Conservation (phyloP, 2,329 filamentous ascomycete species). For the Aspergillus intermedius region DNA sequence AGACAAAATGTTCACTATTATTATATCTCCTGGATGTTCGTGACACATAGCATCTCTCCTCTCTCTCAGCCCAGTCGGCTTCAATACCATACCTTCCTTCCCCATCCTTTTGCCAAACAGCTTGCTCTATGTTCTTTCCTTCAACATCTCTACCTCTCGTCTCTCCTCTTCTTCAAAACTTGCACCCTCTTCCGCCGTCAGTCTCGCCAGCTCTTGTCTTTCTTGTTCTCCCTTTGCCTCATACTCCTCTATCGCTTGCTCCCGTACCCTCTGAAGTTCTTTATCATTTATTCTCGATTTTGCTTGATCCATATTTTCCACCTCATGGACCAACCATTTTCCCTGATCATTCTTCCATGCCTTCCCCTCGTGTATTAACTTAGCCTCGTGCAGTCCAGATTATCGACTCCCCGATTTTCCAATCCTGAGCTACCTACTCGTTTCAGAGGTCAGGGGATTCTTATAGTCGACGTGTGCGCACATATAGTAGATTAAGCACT, state of each 20-base stretch:
- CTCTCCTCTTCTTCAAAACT: background rate
- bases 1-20: no score
- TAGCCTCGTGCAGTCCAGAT: no score
- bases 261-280: background rate
- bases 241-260: background rate
- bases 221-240: background rate
- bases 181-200: background rate
- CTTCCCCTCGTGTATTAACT: background rate
- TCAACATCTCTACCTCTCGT: background rate
- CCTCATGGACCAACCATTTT: background rate
- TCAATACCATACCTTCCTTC: background rate
- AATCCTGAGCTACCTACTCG: no score
- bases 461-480: no score
- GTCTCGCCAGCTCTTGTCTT: background rate
- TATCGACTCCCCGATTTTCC: no score
- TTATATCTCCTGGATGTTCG: no score
- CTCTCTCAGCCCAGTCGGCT: no score
- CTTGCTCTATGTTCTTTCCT: background rate
- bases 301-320: background rate
- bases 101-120: background rate
- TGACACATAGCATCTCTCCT: no score
- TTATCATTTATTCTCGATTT: background rate
- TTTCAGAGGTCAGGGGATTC: no score
- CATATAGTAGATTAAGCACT: no score
- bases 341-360: background rate